These are phyloP conservation scores for Stylosanthes scabra DNA, from an alignment of 331 rosid genomes.

Conservation along the genomic window DNA sequence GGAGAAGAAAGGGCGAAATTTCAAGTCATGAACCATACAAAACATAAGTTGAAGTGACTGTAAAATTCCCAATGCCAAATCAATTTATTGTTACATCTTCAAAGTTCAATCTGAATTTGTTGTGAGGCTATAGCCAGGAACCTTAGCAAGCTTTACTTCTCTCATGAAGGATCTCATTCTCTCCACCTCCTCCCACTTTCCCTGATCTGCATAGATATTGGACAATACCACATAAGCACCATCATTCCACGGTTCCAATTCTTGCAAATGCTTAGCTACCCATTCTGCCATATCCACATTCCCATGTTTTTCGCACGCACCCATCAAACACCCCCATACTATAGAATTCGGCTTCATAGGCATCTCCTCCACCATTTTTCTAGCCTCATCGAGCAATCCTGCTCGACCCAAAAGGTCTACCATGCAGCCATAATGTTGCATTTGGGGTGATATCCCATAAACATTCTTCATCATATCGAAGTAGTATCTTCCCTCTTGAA, in stretches of 20 bases:
- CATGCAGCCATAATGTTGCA: constrained; percentile 87
- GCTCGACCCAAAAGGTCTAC: constrained; percentile 77
- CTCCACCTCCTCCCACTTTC: constrained; percentile 80
- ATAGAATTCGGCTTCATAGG: constrained; percentile 73
- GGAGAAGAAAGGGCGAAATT: not conserved
- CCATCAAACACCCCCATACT: constrained; percentile 84
- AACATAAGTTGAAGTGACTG: constrained; percentile 7
- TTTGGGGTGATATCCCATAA: constrained; percentile 59
- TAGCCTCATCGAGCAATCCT: constrained; percentile 73
- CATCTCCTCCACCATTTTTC: constrained; percentile 76
- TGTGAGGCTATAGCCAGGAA: constrained; percentile 78
- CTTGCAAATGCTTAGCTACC: constrained; percentile 78
- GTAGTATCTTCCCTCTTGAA: constrained; percentile 65
- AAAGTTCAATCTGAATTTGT: constrained; percentile 51
- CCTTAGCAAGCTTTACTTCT: constrained; percentile 59
- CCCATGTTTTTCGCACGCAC: constrained; percentile 82
- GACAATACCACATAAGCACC: constrained; percentile 78
- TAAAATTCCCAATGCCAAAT: not conserved
- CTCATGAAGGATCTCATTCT: constrained; percentile 64
- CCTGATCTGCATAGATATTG: constrained; percentile 71
- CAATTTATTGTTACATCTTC: constrained; percentile 24
- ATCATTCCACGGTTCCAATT: constrained; percentile 80
- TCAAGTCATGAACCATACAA: not conserved
- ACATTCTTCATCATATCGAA: constrained; percentile 69
- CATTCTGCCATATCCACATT: constrained; percentile 79